A percentile compares a stretch with the other conserved stretches of the same genome.
phyloP scores from a whole-genome alignment of 2,329 filamentous ascomycete genomes.

The Exophiala viscosa region DNA sequence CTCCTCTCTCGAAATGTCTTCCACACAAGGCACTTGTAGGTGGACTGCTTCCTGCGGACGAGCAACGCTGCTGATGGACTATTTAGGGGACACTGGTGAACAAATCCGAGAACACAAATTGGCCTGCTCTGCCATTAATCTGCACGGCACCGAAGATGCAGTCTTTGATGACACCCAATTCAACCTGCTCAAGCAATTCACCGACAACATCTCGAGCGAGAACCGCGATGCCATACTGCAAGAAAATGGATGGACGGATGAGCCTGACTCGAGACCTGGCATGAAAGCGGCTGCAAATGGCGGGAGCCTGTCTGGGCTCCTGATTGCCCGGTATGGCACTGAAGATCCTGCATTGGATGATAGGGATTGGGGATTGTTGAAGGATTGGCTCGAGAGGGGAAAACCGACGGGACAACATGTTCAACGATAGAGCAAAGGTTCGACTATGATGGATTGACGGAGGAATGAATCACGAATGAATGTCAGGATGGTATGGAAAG shows the following conservation, averaged over 20 bases:
- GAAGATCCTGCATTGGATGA: conserved; percentile 17
- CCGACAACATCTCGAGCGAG: conserved; percentile 5
- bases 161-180: conserved; percentile 16
- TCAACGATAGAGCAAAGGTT: conserved; percentile 5
- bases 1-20: neutral
- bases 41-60: neutral
- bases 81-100: conserved; percentile 19
- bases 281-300: conserved; percentile 1
- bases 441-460: neutral
- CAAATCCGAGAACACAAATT: conserved; percentile 22
- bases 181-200: conserved; percentile 19
- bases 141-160: conserved; percentile 18
- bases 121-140: conserved; percentile 22
- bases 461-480: neutral
- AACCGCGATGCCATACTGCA: conserved; percentile 15
- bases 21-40: conserved; percentile 4
- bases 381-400: conserved; percentile 17
- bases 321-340: conserved; percentile 18
- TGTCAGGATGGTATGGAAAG: neutral
- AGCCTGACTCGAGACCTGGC: conserved; percentile 2
- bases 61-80: neutral
- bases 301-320: conserved; percentile 11
- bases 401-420: conserved; percentile 19
- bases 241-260: conserved; percentile 14
- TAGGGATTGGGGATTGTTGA: conserved; percentile 19